Percentiles rank a stretch among this genome's conserved stretches.
Conservation (phyloP, 2,329 filamentous ascomycete genomes). For the Talaromyces atroroseus region DNA sequence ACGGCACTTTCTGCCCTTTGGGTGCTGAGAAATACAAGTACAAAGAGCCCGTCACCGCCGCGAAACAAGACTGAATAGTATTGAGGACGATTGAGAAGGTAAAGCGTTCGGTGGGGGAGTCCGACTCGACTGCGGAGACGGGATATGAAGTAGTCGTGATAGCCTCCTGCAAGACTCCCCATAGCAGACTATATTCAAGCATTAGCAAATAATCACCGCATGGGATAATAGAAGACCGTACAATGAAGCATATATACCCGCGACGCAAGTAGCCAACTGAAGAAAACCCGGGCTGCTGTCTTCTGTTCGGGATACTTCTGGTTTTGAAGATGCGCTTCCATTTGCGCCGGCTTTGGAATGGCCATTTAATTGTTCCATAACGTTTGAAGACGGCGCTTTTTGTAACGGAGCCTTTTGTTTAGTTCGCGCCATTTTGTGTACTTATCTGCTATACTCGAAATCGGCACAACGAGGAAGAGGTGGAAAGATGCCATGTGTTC, state of each 20-base stretch:
- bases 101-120: conserved; percentile 62
- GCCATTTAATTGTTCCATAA: conserved; percentile 40
- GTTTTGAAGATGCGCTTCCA: conserved; percentile 19
- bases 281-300: conserved; percentile 52
- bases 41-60: conserved; percentile 70
- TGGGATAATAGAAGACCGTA: conserved; percentile 38
- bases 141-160: conserved; percentile 90
- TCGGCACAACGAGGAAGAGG: not conserved
- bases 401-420: conserved; percentile 63
- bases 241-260: conserved; percentile 96
- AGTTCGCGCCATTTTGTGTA: conserved; percentile 58
- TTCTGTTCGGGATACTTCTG: conserved; percentile 1
- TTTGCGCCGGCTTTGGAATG: conserved; percentile 19
- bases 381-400: conserved; percentile 62
- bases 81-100: conserved; percentile 93
- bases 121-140: conserved; percentile 42
- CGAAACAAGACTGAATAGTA: conserved; percentile 88
- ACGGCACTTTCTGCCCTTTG: conserved; percentile 38
- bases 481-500: conserved; percentile 13
- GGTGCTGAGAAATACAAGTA: conserved; percentile 69
- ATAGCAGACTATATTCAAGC: conserved; percentile 63
- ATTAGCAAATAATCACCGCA: not conserved
- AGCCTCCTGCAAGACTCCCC: conserved; percentile 94
- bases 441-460: not conserved
- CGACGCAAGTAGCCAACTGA: conserved; percentile 80